Base-by-base conservation (phyloP, 176 grass and related monocot species). In the Cenchrus purpureus region DNA sequence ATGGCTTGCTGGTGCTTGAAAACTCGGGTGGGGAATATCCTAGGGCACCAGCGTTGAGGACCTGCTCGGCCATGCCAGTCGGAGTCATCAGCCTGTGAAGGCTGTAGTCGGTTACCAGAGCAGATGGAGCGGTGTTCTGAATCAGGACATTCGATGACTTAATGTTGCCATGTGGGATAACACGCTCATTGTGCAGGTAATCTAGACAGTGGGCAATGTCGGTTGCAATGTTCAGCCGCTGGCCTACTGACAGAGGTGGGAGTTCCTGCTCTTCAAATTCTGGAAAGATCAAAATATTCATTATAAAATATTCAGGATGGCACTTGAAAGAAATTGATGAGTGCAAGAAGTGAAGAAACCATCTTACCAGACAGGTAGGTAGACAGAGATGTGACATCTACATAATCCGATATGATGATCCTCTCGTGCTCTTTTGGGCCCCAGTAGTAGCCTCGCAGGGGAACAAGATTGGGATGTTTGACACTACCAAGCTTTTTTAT, bases 1-100 rank as follows among this genome's bases (percentile, higher is more conserved):
- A 95, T 29, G 93, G 96, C 85, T 98, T 98, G 29, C 85, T 88
- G 19, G 96, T 94, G 87, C 91, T 93, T 4, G 91, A 89, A 71
- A 98, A 95, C 83, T 98, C 96, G 0, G 96, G 96, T 20, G 96
- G 93, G 11, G 92, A 92, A 62, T 98, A 98, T 10, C 96, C 96
- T 8, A 98, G 87, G 25, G 89, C 93, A 3, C 91, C 91, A 42
- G 87, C 89, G 79, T 93, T 95, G 44, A 95, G 82, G 59, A 95
- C 90, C 86, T 94, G 92, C 59, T 92, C 92, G 2, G 88, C 84
- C 88, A 91, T 94, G 73, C 92, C 95, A 7, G 54, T 32, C 1
- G 90, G 86, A 42, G 90, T 94, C 92, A 97, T 94, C 73, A 97
- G 78, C 68, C 92, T 81, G 82, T 92, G 90, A 53, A 97, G 87